These are phyloP conservation scores for Suillus clintonianus DNA, from an alignment of 768 basidiomycete species.

Conservation along the genomic window DNA sequence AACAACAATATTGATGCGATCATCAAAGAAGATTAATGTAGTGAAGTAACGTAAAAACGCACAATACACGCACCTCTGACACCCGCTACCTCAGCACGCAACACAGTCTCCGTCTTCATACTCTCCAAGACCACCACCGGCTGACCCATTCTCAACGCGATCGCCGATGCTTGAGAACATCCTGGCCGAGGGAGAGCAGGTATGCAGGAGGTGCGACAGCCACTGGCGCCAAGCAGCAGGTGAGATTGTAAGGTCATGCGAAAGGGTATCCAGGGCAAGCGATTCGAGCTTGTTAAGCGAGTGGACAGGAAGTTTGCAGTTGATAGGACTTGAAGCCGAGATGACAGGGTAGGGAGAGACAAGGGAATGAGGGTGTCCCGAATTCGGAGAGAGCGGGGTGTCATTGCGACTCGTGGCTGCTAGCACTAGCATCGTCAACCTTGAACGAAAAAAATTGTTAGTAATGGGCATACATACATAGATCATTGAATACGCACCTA, in stretches of 20 bases:
- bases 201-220: slow-evolving; percentile 71
- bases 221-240: slow-evolving; percentile 63
- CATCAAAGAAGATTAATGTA: no score
- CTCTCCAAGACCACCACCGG: slow-evolving; percentile 86
- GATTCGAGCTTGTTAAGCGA: slow-evolving; percentile 72
- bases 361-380: no score
- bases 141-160: slow-evolving; percentile 76
- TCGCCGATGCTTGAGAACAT: slow-evolving; percentile 67
- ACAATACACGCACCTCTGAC: slow-evolving; percentile 20
- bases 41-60: no score
- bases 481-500: no score
- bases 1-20: no score
- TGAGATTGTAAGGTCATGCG: slow-evolving; percentile 70
- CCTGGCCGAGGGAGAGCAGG: slow-evolving; percentile 66
- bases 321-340: no score
- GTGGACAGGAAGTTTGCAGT: slow-evolving; percentile 71
- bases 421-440: no score
- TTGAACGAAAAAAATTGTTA: no score
- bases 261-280: slow-evolving; percentile 68
- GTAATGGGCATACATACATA: no score
- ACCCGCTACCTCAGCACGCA: slow-evolving; percentile 71
- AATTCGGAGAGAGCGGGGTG: no score
- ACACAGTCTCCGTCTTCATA: slow-evolving; percentile 96
- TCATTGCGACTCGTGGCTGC: no score
- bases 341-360: no score